phyloP scores from a whole-genome alignment of 371 early-diverging fungal genomes.

The Parasitella parasitica region DNA sequence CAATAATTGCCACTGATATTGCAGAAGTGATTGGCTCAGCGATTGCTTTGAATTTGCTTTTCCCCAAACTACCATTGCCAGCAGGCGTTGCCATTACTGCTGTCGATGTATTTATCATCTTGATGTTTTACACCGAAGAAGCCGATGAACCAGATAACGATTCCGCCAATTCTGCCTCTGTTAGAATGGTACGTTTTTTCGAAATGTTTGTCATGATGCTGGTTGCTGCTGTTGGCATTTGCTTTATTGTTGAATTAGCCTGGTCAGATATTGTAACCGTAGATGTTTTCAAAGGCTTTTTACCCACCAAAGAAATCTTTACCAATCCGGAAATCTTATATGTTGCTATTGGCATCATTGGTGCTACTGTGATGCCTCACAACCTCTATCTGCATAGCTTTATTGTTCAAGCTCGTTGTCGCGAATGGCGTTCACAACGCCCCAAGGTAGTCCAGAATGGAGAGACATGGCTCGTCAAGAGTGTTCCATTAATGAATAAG shows the following conservation, averaged over 20 bases:
- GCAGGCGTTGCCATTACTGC: slow-evolving; percentile 82
- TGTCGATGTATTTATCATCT: slow-evolving; percentile 72
- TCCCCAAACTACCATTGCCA: slow-evolving; percentile 63
- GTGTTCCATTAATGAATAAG: not conserved
- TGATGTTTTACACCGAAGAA: slow-evolving; percentile 64
- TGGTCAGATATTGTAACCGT: slow-evolving; percentile 61
- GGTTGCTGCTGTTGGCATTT: slow-evolving; percentile 67
- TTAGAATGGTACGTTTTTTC: slow-evolving; percentile 57
- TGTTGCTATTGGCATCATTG: slow-evolving; percentile 80
- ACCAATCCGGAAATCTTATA: slow-evolving; percentile 63
- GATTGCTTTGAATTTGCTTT: slow-evolving; percentile 79
- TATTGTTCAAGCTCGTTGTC: slow-evolving; percentile 61
- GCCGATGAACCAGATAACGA: slow-evolving; percentile 29
- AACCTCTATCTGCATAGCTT: slow-evolving; percentile 79
- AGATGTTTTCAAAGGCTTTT: slow-evolving; percentile 67
- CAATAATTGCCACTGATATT: slow-evolving; percentile 76
- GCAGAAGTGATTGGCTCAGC: slow-evolving; percentile 89
- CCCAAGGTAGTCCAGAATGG: slow-evolving; percentile 22
- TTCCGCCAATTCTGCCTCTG: slow-evolving; percentile 24
- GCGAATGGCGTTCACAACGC: slow-evolving; percentile 33
- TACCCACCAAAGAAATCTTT: slow-evolving; percentile 66
- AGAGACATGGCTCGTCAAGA: slow-evolving; percentile 13
- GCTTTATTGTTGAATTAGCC: slow-evolving; percentile 63
- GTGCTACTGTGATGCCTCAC: slow-evolving; percentile 78
- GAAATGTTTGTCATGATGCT: slow-evolving; percentile 71